Evolutionary conservation across 75 land plant genomes (phyloP), one percentile per base, ranked within the genome.

Genomic region (Cupressus sempervirens): DNA sequence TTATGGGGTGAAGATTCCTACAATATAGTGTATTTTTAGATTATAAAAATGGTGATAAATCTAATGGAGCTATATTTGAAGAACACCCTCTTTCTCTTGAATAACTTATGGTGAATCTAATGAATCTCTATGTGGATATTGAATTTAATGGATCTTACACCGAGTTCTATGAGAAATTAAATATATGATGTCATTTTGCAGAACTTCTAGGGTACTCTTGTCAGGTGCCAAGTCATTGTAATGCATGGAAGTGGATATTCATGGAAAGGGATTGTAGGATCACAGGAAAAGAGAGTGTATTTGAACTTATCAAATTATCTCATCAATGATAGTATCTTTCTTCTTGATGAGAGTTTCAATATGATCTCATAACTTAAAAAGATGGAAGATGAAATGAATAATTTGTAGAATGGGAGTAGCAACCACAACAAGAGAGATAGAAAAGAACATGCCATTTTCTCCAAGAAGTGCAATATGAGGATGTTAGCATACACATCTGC

Each of bases 111-210:
- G n/a, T n/a, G n/a, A n/a, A n/a, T n/a, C n/a, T n/a, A n/a, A n/a
- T n/a, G n/a, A n/a, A n/a, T n/a, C n/a, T n/a, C n/a, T n/a, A n/a
- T n/a, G n/a, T n/a, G n/a, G n/a, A n/a, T n/a, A n/a, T n/a, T n/a
- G n/a, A n/a, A n/a, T n/a, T n/a, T n/a, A n/a, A n/a, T n/a, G n/a
- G n/a, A n/a, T n/a, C n/a, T n/a, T n/a, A n/a, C n/a, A n/a, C n/a
- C n/a, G n/a, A 97, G 99, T 98, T 98, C 86, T 98, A 93, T 88
- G 99, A 98, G 90, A 98, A 96, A 89, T 98, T 98, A 86, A 98
- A 93, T 81, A 98, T 98, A 68, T 93, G 99, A 32, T 98, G 96
- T 86, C 96, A 98, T 83, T 96, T 98, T 84, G 95, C 99, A 41
- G 99, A 96, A 84, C 94, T 98, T 79, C 90, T 98, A 38, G 99